Evolutionary conservation across 495 filamentous ascomycete genomes (phyloP).

Genomic region (Talaromyces adpressus): DNA sequence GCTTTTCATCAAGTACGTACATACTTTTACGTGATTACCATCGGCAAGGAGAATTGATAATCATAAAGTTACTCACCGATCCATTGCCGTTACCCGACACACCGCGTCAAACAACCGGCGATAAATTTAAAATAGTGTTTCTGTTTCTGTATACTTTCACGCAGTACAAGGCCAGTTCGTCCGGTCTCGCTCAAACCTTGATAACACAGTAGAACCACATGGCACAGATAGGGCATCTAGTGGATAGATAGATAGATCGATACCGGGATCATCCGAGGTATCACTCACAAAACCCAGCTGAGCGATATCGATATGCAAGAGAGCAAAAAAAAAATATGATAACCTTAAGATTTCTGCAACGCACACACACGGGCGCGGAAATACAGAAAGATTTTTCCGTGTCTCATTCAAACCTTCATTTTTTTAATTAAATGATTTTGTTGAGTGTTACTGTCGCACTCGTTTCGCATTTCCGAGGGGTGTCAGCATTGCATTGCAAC

Average conservation of each 20-base stretch:
- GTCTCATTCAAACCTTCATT: background rate
- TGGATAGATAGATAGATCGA: background rate
- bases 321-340: background rate
- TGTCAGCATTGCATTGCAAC: background rate
- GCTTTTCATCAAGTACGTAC: background rate
- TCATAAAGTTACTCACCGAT: background rate
- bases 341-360: background rate
- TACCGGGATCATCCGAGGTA: background rate
- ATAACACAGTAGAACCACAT: background rate
- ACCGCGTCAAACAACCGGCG: background rate
- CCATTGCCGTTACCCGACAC: background rate
- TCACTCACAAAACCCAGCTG: background rate
- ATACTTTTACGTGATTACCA: too few species aligned
- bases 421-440: background rate
- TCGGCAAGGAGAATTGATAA: background rate
- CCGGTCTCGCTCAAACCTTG: background rate
- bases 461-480: background rate
- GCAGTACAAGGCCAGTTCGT: background rate
- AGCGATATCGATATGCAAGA: background rate
- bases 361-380: background rate
- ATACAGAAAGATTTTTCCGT: background rate
- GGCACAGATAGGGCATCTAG: background rate
- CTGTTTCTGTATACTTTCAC: background rate
- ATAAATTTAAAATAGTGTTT: background rate
- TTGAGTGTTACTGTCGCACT: background rate